These are phyloP conservation scores for Micractinium conductrix DNA, from an alignment of 139 green algal species.

Conservation along the genomic window DNA sequence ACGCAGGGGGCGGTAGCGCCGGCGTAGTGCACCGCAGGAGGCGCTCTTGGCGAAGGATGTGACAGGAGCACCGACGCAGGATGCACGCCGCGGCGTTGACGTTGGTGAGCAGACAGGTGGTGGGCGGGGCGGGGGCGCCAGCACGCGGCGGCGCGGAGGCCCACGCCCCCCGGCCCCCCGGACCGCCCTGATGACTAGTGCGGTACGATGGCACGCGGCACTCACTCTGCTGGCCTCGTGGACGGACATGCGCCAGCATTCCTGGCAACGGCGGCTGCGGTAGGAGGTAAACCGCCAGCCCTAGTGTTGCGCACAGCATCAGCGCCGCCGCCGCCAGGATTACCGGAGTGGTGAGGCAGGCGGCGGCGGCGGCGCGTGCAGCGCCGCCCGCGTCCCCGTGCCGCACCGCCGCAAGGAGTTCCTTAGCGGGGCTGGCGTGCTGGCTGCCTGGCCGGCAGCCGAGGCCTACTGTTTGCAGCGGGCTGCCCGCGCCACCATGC, in stretches of 20 bases:
- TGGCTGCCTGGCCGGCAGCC: neutral
- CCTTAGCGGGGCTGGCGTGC: slow-evolving; percentile 15
- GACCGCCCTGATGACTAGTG: too few relatives aligned
- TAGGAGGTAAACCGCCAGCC: neutral
- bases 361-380: neutral
- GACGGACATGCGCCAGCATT: neutral
- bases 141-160: too few relatives aligned
- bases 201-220: too few relatives aligned
- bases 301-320: neutral
- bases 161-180: too few relatives aligned
- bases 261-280: neutral
- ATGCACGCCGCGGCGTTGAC: too few relatives aligned
- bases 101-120: too few relatives aligned
- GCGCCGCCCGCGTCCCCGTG: neutral
- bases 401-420: slow-evolving; percentile 1
- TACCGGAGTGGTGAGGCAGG: neutral
- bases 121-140: too few relatives aligned
- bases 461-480: neutral
- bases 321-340: neutral
- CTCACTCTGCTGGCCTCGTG: neutral
- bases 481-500: neutral
- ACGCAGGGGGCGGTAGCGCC: too few relatives aligned
- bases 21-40: too few relatives aligned
- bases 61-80: too few relatives aligned
- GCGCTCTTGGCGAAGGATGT: too few relatives aligned